These are phyloP conservation scores for Loxodes magnus DNA, from an alignment of 73 alveolate genomes.

Conservation along the genomic window DNA sequence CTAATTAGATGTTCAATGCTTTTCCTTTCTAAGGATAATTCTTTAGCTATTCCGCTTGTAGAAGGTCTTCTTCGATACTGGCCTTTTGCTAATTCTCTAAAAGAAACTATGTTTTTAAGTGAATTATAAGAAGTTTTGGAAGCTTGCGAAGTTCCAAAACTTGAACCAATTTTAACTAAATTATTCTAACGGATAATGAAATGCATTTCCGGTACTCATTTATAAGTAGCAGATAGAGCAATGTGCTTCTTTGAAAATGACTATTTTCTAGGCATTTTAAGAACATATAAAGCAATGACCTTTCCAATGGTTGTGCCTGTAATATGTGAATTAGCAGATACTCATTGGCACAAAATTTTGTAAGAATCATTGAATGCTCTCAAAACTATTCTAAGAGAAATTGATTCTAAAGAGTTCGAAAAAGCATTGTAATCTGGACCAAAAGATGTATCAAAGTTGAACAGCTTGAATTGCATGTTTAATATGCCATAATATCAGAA, in stretches of 20 bases:
- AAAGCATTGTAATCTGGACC: conserved; percentile 47
- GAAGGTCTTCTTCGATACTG: conserved; percentile 79
- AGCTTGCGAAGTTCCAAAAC: conserved; percentile 72
- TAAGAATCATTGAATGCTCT: conserved; percentile 64
- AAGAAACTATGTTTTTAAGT: conserved; percentile 79
- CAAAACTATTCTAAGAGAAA: conserved; percentile 66
- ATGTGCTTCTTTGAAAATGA: conserved; percentile 86
- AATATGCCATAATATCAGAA: not conserved
- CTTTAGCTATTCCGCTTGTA: conserved; percentile 57
- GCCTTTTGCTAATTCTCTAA: conserved; percentile 91
- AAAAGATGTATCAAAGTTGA: not conserved
- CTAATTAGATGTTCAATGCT: conserved; percentile 82
- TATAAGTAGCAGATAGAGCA: conserved; percentile 85
- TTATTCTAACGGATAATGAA: conserved; percentile 70
- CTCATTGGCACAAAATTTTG: conserved; percentile 80
- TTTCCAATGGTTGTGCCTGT: conserved; percentile 79
- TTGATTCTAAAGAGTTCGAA: conserved; percentile 69
- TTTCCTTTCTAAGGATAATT: conserved; percentile 55
- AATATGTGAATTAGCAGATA: conserved; percentile 62
- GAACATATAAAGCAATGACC: conserved; percentile 62
- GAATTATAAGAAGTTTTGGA: conserved; percentile 81
- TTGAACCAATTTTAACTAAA: conserved; percentile 61
- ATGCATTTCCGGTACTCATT: conserved; percentile 81
- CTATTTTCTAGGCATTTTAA: conserved; percentile 56
- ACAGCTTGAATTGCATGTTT: not conserved